Evolutionary conservation across 2,329 filamentous ascomycete genomes (phyloP), one percentile per base, ranked within the genome.

Genomic region (Cordyceps cateniannulata): DNA sequence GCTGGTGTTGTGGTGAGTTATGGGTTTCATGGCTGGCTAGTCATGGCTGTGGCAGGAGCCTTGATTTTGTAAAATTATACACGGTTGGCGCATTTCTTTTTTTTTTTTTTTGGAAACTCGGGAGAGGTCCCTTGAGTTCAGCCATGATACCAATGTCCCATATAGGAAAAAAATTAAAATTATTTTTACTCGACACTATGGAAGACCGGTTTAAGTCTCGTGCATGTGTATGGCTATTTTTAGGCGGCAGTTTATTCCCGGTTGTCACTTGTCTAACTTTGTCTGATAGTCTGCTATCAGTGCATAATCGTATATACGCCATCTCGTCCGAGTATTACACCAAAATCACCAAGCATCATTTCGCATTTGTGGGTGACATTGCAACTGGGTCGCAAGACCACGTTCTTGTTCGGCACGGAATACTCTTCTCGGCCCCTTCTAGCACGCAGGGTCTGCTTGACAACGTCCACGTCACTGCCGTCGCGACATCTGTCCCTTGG

Each of bases 121-220:
- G 32, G 42, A 57, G 24, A 44, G 16, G 38, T 42, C 20, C 22
- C 44, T 48, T 57, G 20, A 25, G 38, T 44, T 29, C 16, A 40
- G 54, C 53, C 24, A 57, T 57, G 54, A 57, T 57, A 57, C 54
- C 54, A 57, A 38, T 57, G 42, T 57, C 10, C n/a, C 8, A 47
- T 57, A 57, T 48, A 57, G 16, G 32, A 35, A 49, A 18, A 55
- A 45, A 29, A 10, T 35, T 1, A 54, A 27, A 3, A 20, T 44
- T 27, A 55, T 32, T 55, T n/a, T 22, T 55, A 55, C 29, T 55
- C 24, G 18, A 10, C 24, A 9, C 20, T 27, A 27, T 9, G 22
- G 16, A 24, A 27, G 16, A 10, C 8, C 8, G 10, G 4, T 14
- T 8, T 14, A 5, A 14, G 22, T 14, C 9, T 25, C n/a, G 12